Base-by-base conservation (phyloP, 1,284 basidiomycete species). In the Malassezia restricta region DNA sequence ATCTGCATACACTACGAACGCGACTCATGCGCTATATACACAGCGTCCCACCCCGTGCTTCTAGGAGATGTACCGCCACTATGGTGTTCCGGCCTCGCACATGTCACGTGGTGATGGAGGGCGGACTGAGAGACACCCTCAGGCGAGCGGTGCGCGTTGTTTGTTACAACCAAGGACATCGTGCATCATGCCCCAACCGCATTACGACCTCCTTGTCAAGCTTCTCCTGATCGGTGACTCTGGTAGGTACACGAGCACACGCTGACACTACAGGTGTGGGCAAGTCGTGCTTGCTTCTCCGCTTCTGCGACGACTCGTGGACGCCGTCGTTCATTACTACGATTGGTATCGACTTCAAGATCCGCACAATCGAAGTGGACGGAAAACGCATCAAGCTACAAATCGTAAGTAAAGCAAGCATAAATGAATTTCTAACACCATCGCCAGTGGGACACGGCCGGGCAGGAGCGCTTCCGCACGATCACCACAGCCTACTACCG, bases 401-500 rank as follows among this genome's bases (percentile, higher is more conserved):
- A 75, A 95, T 94, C 74, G 88, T 91, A 61, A 62, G 85, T 79
- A 33, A n/a, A 7, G 8, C 30, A 8, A 6, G 27, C 8, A 27
- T 4, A 15, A 12, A 9, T 33, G 31, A 31, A 1, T 14, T 17
- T 28, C 12, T 15, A 28, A 8, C 33, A 17, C 28, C 17, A 38
- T 38, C 33, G 15, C 33, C 42, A 92, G 87, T 95, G 90, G 90
- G 90, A 95, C 75, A 98, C 94, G 56, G 94, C 94, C 44, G 92
- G 94, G 38, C 94, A 98, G 78, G 94, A 99, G 78, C 85, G 94
- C 35, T 99, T 99, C 80, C 81, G 92, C 70, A 98, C 94, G 40
- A 99, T 99, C 76, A 98, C 94, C 40, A 95, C 92, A 8, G 91
- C 94, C n/a, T 99, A 99, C 77, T 99, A 99, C 79, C 85, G 94